Conservation (phyloP, 306 rosid species). For the Acacia acuminata region DNA sequence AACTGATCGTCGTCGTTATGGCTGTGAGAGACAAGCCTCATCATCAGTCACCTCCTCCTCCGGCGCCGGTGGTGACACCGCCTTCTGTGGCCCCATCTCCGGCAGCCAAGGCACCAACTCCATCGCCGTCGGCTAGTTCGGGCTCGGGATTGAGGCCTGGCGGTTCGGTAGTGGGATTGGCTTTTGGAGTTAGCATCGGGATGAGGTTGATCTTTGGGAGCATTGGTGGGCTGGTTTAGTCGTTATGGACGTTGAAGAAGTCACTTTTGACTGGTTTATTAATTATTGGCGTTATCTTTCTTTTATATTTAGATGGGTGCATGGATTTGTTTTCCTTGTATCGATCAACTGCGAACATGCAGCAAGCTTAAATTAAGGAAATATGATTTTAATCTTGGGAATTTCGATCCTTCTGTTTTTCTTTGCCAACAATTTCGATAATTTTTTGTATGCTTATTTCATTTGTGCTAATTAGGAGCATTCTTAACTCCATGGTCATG, state of each 20-base stretch:
- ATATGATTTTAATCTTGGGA: background rate
- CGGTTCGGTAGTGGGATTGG: conserved; percentile 26
- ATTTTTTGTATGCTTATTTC: background rate
- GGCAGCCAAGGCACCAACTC: background rate
- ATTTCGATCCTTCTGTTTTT: background rate
- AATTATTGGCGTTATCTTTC: background rate
- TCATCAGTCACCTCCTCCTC: background rate
- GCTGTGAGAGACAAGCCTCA: conserved; percentile 23
- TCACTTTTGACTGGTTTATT: background rate
- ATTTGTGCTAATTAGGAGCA: no score
- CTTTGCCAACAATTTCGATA: background rate
- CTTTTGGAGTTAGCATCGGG: conserved; percentile 24
- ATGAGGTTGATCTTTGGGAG: conserved; percentile 16
- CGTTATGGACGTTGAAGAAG: background rate
- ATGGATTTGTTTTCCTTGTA: background rate
- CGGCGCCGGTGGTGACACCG: background rate
- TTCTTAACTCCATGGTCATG: no score
- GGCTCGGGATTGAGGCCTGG: background rate
- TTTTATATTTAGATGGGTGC: background rate
- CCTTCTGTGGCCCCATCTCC: background rate
- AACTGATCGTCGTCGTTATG: conserved; percentile 51
- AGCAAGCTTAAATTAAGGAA: background rate
- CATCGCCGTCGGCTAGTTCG: conserved; percentile 28
- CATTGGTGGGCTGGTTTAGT: conserved; percentile 6
- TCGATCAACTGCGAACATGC: background rate